Evolutionary conservation across 768 basidiomycete genomes (phyloP), one percentile per base, ranked within the genome.

Genomic region (Leccinum imitatum): DNA sequence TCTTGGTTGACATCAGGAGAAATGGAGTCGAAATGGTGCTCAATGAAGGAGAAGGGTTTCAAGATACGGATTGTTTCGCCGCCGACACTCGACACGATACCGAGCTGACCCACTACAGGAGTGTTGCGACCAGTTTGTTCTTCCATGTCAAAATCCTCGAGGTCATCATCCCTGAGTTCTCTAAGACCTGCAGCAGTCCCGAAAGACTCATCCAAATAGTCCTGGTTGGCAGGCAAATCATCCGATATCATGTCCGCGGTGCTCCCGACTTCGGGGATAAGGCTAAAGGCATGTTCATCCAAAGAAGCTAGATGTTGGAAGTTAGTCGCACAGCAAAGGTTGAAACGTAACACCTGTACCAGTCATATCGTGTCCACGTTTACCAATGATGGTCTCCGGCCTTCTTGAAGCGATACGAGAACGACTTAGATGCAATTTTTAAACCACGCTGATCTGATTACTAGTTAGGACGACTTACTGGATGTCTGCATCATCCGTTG

Each of bases 181-280:
- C 85, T 82, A 17, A 93, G 76, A 14, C 92, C 92, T 5, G 86
- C 89, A 17, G 91, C 87, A 23, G 90, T 77, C 44, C 89, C 87
- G 63, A 92, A 91, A 3, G 91, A 89, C 55, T 83, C 84, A 63
- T 94, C 92, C 50, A 98, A 79, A 68, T 95, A 98, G 68, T 95
- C 91, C 51, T 80, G 75, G 71, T 98, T 96, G 21, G 82, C 89
- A 0, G 96, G 96, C 9, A 98, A 77, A 71, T 98, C 95, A 66
- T 98, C 96, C 33, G 80, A 78, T 58, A 98, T 88, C 86, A 97
- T 87, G 73, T 98, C 96, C 14, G 91, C 87, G 9, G 86, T 82
- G 10, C 85, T 82, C 21, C 90, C 89, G 46, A 96, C 78, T 63
- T 93, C 88, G 2, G 93, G 93, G 7, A 87, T 69, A 47, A 76